Base-by-base conservation (phyloP, 1,284 basidiomycete genomes). In the Meripilus lineatus region DNA sequence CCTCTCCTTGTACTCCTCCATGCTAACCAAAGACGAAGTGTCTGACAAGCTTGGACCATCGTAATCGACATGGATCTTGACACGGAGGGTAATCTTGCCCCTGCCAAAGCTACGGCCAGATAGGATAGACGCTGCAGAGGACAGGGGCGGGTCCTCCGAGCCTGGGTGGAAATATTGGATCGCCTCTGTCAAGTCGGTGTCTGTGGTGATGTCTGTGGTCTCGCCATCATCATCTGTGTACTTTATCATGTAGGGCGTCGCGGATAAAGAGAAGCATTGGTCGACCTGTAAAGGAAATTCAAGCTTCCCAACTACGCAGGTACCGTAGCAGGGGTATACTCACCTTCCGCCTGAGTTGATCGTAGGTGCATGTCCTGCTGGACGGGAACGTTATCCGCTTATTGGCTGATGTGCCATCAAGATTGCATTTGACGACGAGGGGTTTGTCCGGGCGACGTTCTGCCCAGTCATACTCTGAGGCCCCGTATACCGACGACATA, bases 41-140 rank as follows among this genome's bases (percentile, higher is more conserved):
- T 94, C 92, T 13, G 88, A 92, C 45, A 94, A 70, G 61, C 84
- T 89, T n/a, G 87, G 90, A 0, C 90, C 89, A 58, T 94, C 92
- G 55, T 91, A 93, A 51, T 93, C 90, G 46, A 93, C 81, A 3
- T 74, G 70, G 24, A 95, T 82, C 36, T 82, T 74, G 34, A 94
- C 77, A 14, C 78, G 72, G 18, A 94, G 66, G 1, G 81, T 86
- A 46, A 94, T 86, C 61, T 81, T 89, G 33, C 75, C 70, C 32
- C 71, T 68, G 5, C 76, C 72, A 52, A 83, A 79, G 60, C 82
- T 84, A 38, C 81, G 72, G 2, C 81, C 82, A 18, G 85, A 89
- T 40, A 87, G 68, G 38, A 82, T 81, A 21, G 89, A 89, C 1
- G 77, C 72, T 2, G 76, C 75, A n/a, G 86, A 86, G 13, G 81